phyloP scores from a whole-genome alignment of 371 early-diverging fungal genomes.

The Batrachochytrium dendrobatidis region DNA sequence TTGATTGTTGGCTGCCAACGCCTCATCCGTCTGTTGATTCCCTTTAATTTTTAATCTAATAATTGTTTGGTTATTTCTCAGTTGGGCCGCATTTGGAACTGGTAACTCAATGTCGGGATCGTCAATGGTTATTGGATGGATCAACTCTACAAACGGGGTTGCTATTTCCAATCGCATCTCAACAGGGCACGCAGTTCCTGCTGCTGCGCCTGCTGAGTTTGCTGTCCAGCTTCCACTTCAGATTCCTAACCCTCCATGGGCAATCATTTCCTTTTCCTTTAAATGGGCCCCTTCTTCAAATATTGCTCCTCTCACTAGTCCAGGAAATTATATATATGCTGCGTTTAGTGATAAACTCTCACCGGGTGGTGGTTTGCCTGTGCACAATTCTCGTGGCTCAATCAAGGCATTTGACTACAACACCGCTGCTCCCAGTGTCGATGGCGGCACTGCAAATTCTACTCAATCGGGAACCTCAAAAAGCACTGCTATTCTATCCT shows the following conservation, averaged over 20 bases:
- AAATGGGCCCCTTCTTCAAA: background rate
- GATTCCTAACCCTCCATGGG: background rate
- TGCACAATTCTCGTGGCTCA: background rate
- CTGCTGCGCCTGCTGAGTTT: constrained; percentile 3
- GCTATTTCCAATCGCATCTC: constrained; percentile 8
- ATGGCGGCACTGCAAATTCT: too few relatives aligned
- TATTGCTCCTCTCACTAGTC: background rate
- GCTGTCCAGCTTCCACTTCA: background rate
- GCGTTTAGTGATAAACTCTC: background rate
- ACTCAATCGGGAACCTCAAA: background rate
- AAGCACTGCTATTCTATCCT: background rate
- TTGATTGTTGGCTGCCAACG: background rate
- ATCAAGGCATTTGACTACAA: background rate
- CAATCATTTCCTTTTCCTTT: constrained; percentile 2
- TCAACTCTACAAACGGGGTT: constrained; percentile 2
- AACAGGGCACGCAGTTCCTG: constrained; percentile 3
- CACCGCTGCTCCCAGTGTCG: background rate
- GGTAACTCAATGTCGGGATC: constrained; percentile 9
- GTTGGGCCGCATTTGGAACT: constrained; percentile 16
- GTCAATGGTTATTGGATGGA: constrained; percentile 12
- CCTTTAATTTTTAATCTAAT: background rate
- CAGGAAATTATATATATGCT: background rate
- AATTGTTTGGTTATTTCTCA: background rate
- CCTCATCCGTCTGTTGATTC: background rate
- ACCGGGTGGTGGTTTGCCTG: constrained; percentile 1